Evolutionary conservation across 768 basidiomycete species (phyloP).

Genomic region (Tricholomella constricta): DNA sequence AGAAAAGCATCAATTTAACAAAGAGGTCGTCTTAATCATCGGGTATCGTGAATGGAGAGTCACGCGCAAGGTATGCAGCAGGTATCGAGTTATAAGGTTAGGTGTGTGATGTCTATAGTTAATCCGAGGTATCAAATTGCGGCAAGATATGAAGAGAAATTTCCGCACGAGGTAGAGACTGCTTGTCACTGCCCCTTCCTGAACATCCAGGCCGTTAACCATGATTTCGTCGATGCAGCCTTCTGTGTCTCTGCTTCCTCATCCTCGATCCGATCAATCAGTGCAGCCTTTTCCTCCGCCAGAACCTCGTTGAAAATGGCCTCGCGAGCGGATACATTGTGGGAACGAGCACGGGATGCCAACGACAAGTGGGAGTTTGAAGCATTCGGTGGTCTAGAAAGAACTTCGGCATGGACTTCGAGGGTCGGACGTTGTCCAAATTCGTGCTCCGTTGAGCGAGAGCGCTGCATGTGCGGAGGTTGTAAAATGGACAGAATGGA

Average conservation of each 20-base stretch:
- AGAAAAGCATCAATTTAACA: constrained; percentile 7
- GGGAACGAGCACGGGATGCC: constrained; percentile 27
- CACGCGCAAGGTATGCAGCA: constrained; percentile 25
- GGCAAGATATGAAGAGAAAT: constrained; percentile 27
- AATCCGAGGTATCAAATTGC: constrained; percentile 41
- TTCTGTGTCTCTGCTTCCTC: constrained; percentile 56
- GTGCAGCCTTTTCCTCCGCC: constrained; percentile 65
- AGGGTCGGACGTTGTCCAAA: constrained; percentile 41
- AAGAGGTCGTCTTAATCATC: constrained; percentile 15
- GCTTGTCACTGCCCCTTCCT: constrained; percentile 34
- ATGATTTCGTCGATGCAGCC: constrained; percentile 49
- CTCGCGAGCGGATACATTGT: constrained; percentile 56
- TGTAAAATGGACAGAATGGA: constrained; percentile 39
- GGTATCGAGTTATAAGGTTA: constrained; percentile 22
- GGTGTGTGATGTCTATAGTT: constrained; percentile 31
- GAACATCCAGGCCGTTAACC: constrained; percentile 73
- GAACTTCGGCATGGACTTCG: constrained; percentile 46
- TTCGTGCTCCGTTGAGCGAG: constrained; percentile 36
- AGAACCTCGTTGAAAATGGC: constrained; percentile 71
- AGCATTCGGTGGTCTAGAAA: constrained; percentile 30
- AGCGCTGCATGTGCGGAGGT: constrained; percentile 27
- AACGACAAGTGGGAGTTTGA: constrained; percentile 41
- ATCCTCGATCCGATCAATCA: constrained; percentile 51
- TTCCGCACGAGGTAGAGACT: constrained; percentile 21
- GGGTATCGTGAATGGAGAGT: constrained; percentile 19